Base-by-base conservation (phyloP, 176 grass and related monocot genomes). In the Thinopyrum elongatum region DNA sequence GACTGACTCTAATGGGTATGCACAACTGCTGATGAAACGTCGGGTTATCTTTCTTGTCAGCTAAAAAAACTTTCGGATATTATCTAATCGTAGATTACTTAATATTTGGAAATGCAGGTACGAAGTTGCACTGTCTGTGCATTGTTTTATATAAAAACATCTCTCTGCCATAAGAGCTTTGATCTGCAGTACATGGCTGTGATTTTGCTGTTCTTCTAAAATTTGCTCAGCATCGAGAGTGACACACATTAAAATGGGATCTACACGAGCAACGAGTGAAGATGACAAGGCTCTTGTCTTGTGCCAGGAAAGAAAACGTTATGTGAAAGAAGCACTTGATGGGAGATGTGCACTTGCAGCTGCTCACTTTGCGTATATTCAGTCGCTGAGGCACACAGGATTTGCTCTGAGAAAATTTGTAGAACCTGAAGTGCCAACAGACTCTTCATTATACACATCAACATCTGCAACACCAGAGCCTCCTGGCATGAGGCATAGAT, bases 311-410 rank as follows among this genome's bases (percentile, higher is more conserved):
- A 94, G 97, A 85, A 99, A 88, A 69, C 86, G 89, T 26, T 87
- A 91, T 90, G 90, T 99, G 78, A 92, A 79, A 87, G 84, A 94
- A 93, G 97, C 97, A 76, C 82, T 99, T 47, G 92, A 99, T 77
- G 90, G 94, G 83, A 93, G 97, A 83, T 96, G 94, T 88, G 91
- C 80, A 63, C 79, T 99, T 17, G 97, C 97, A 46, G 85, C 84
- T 84, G 77, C 88, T 82, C 94, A 99, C 82, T 85, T 96, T 58
- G 84, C 94, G 47, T 96, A 99, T 80, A 90, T 96, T 38, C 92
- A 99, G 41, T 99, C 97, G 15, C 90, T 99, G 59, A 92, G 89
- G 87, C 90, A 94, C 58, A 91, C 90, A 28, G 97, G 97, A 28
- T 89, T 89, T 79, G 94, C 97, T 67, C 88, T 99, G 17, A 81